phyloP scores from a whole-genome alignment of 2,329 filamentous ascomycete species.

The Diaporthe aspalathi region DNA sequence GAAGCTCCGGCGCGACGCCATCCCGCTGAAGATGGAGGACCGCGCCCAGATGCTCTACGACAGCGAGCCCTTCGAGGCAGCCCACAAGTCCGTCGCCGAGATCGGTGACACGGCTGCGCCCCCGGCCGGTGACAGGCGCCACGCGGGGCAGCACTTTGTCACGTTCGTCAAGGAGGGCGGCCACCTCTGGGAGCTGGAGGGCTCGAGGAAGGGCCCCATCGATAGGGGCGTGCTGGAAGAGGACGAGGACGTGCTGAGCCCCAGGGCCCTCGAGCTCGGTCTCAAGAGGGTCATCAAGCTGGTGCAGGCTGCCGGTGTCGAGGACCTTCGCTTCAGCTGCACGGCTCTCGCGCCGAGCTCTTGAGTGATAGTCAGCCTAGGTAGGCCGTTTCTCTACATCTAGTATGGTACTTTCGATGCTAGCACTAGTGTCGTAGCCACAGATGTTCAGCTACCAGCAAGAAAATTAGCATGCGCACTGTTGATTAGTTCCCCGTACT shows the following conservation, averaged over 20 bases:
- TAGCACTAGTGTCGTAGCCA: background rate
- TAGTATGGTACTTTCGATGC: background rate
- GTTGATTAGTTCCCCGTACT: background rate
- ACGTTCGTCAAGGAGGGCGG: slow-evolving; percentile 78
- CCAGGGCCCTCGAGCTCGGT: slow-evolving; percentile 74
- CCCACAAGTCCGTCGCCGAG: slow-evolving; percentile 76
- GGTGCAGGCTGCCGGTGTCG: slow-evolving; percentile 46
- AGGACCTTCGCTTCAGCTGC: slow-evolving; percentile 53
- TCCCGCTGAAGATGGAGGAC: slow-evolving; percentile 68
- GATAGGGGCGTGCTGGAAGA: slow-evolving; percentile 68
- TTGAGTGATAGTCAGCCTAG: background rate
- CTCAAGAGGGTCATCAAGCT: slow-evolving; percentile 57
- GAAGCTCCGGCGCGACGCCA: slow-evolving; percentile 69
- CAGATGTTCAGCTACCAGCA: background rate
- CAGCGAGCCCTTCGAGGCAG: slow-evolving; percentile 75
- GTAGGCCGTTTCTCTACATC: background rate
- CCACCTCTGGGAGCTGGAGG: slow-evolving; percentile 83
- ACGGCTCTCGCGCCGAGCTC: slow-evolving; percentile 50
- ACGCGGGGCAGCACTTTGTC: slow-evolving; percentile 80
- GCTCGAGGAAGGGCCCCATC: slow-evolving; percentile 77
- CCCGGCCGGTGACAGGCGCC: slow-evolving; percentile 61
- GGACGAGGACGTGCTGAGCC: slow-evolving; percentile 73
- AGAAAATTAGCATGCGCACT: background rate
- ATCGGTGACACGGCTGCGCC: slow-evolving; percentile 76
- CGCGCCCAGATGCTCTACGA: slow-evolving; percentile 79